Conservation (phyloP, 225 moss, liverwort and hornwort genomes). For the Pseudoscleropodium purum region DNA sequence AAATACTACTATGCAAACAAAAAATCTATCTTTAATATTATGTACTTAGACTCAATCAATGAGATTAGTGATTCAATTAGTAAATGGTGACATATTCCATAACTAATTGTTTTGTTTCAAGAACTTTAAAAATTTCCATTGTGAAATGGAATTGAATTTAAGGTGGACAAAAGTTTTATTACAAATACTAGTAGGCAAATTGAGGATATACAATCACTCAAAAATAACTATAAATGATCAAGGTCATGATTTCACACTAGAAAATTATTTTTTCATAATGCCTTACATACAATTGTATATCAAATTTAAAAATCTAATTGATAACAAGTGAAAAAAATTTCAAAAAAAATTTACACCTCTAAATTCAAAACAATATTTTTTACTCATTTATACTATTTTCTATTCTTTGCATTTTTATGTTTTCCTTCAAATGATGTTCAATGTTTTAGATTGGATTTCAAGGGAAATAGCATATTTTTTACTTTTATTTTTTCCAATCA, state of each 20-base stretch:
- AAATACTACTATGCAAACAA: not conserved
- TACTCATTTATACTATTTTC: rapidly evolving
- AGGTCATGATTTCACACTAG: not conserved
- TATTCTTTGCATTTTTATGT: too few species aligned
- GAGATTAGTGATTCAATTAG: not conserved
- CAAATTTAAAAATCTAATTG: not conserved
- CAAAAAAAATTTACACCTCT: not conserved
- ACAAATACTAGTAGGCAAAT: too few species aligned
- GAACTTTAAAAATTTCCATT: too few species aligned
- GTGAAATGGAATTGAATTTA: too few species aligned
- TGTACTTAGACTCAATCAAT: not conserved
- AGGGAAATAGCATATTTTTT: not conserved
- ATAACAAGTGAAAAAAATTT: not conserved
- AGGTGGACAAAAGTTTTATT: too few species aligned
- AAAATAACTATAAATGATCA: too few species aligned
- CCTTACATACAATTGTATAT: too few species aligned
- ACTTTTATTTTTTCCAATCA: not conserved
- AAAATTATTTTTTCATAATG: not conserved
- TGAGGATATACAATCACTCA: too few species aligned
- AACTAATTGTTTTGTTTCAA: too few species aligned
- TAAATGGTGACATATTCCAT: not conserved
- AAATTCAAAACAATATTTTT: not conserved
- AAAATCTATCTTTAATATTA: not conserved
- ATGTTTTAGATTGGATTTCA: not conserved
- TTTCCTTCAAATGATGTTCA: not conserved